Percentiles rank a stretch among this genome's conserved stretches.
phyloP scores from a whole-genome alignment of 257 asterid species.

The Agastache rugosa region DNA sequence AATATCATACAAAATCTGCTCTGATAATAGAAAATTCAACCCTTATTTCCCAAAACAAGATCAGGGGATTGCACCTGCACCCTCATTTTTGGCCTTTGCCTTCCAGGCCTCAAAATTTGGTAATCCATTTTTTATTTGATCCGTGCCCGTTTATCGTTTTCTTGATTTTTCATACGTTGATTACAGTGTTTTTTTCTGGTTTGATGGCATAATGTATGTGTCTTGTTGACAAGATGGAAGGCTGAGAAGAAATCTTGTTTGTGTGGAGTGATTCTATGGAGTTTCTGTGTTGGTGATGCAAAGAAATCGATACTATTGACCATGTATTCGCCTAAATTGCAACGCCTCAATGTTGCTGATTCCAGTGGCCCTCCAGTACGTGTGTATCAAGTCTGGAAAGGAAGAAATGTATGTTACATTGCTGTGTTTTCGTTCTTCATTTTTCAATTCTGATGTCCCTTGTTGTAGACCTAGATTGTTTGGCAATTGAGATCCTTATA shows the following conservation, averaged over 20 bases:
- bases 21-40: not conserved
- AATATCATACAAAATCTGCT: conserved; percentile 16
- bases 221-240: conserved; percentile 39
- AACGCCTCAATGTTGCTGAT: conserved; percentile 21
- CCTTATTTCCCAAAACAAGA: conserved; percentile 17
- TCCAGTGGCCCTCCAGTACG: conserved; percentile 41
- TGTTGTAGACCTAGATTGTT: not conserved
- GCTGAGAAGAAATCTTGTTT: conserved; percentile 28
- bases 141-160: not conserved
- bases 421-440: not conserved
- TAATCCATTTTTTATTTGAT: conserved; percentile 6
- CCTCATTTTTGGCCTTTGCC: conserved; percentile 32
- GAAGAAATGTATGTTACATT: conserved; percentile 53
- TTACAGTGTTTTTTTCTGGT: not conserved
- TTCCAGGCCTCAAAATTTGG: conserved; percentile 36
- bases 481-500: not conserved
- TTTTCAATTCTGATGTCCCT: not conserved
- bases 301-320: conserved; percentile 21
- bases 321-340: conserved; percentile 49
- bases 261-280: conserved; percentile 30
- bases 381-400: conserved; percentile 59
- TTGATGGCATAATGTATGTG: conserved; percentile 12
- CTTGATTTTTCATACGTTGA: not conserved
- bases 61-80: conserved; percentile 30
- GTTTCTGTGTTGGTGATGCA: conserved; percentile 24